Percentiles rank a stretch among this genome's conserved stretches.
These are phyloP conservation scores for Effrenium voratum DNA, from an alignment of 73 alveolate species.

Conservation along the genomic window DNA sequence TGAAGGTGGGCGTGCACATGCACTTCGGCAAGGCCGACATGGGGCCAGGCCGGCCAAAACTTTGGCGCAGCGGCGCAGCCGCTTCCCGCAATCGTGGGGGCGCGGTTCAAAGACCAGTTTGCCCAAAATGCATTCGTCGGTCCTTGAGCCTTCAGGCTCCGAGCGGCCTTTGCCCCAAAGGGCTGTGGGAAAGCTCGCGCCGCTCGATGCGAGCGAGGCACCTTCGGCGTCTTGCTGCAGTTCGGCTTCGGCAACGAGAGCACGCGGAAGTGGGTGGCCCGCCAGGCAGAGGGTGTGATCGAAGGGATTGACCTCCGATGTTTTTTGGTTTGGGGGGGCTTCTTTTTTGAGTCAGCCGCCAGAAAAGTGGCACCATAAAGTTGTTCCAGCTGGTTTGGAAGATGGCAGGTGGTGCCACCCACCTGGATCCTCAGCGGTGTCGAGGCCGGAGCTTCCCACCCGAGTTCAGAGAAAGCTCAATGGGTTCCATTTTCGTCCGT, in stretches of 20 bases:
- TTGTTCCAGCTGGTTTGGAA: background rate
- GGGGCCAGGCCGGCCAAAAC: slow-evolving; percentile 57
- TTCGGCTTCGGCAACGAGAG: slow-evolving; percentile 84
- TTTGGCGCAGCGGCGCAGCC: too few species aligned
- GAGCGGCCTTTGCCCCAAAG: too few species aligned
- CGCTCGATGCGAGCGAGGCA: slow-evolving; percentile 12
- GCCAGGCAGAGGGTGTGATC: background rate
- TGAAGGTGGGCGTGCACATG: slow-evolving; percentile 90
- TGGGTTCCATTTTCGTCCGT: too few species aligned
- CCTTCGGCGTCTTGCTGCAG: slow-evolving; percentile 86
- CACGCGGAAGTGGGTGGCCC: slow-evolving; percentile 90
- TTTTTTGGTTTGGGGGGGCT: background rate
- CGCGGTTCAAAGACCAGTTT: too few species aligned
- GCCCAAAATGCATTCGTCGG: too few species aligned
- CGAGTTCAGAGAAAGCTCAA: too few species aligned
- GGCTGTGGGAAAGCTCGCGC: too few species aligned
- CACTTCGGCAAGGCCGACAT: slow-evolving; percentile 82
- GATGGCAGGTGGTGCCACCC: slow-evolving; percentile 84
- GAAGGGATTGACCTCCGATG: background rate
- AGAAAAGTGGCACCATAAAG: too few species aligned
- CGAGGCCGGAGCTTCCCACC: slow-evolving; percentile 50
- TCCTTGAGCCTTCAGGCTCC: too few species aligned
- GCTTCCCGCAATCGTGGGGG: too few species aligned
- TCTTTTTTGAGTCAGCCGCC: too few species aligned
- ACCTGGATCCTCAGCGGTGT: slow-evolving; percentile 91